phyloP scores from a whole-genome alignment of 169 alveolate genomes.

The Plasmodium falciparum region DNA sequence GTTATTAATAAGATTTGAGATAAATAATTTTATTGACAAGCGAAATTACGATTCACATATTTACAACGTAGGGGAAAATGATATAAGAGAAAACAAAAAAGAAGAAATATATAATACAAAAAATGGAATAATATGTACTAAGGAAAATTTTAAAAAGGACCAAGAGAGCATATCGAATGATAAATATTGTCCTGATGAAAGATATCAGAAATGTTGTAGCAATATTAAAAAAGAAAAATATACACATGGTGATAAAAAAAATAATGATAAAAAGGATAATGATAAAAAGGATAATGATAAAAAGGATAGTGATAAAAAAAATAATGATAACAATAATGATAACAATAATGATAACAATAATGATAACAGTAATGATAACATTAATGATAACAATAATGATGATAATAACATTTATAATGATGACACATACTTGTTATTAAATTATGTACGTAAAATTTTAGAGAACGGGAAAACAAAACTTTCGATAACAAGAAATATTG shows the following conservation, averaged over 20 bases:
- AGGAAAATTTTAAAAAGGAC: neutral
- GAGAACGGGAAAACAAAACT: slow-evolving; percentile 23
- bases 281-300: no score
- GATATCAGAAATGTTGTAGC: neutral
- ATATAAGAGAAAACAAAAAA: neutral
- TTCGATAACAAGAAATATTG: slow-evolving; percentile 25
- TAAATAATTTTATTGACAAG: neutral
- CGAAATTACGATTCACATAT: neutral
- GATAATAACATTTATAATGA: neutral
- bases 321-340: no score
- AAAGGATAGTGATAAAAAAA: no score
- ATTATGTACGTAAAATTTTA: slow-evolving; percentile 19
- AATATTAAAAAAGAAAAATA: neutral
- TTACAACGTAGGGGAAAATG: no score
- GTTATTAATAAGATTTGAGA: slow-evolving; percentile 24
- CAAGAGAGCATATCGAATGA: no score
- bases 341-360: neutral
- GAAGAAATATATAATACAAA: neutral
- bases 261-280: neutral
- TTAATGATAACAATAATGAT: neutral
- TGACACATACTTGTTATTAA: slow-evolving; percentile 1
- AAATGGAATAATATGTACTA: neutral
- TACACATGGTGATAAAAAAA: no score
- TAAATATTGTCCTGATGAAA: no score
- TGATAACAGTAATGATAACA: neutral